Evolutionary conservation across 805 yeast species (phyloP).

Genomic region (Huiozyma naganishii): DNA sequence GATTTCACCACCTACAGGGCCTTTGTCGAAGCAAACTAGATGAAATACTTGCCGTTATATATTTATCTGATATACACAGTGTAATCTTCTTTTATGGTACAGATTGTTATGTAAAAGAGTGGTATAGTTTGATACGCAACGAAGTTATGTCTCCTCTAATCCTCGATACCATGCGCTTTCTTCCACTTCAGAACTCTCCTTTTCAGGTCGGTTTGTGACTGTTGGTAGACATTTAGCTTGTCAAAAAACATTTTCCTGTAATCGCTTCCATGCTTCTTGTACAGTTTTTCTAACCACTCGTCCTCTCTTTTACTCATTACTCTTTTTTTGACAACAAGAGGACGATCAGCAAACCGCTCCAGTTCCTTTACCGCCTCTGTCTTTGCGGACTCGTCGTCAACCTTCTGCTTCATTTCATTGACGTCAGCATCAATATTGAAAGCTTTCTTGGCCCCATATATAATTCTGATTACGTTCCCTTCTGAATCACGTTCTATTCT

Average conservation of each 20-base stretch:
- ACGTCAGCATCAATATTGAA: conserved; percentile 27
- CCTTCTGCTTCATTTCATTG: conserved; percentile 17
- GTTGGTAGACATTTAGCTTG: conserved; percentile 73
- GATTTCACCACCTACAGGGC: conserved; percentile 83
- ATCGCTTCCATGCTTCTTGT: conserved; percentile 78
- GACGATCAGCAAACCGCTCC: conserved; percentile 45
- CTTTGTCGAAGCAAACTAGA: conserved; percentile 54
- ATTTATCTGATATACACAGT: neutral
- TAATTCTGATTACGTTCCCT: conserved; percentile 54
- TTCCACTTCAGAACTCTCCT: conserved; percentile 66
- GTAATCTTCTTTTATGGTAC: neutral
- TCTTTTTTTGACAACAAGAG: conserved; percentile 37
- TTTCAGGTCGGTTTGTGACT: conserved; percentile 73
- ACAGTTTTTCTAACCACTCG: conserved; percentile 55
- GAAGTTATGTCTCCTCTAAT: neutral
- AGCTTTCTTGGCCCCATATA: conserved; percentile 55
- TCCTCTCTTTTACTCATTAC: conserved; percentile 60
- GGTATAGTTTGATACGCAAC: neutral
- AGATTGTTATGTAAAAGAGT: neutral
- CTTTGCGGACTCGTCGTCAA: conserved; percentile 18
- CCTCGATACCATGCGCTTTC: conserved; percentile 30
- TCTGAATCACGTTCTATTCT: conserved; percentile 59
- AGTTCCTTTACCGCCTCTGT: conserved; percentile 60
- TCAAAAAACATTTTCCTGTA: conserved; percentile 90
- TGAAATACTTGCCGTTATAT: neutral